These are phyloP conservation scores for Myxozyma mucilagina DNA, from an alignment of 805 yeast species.

Conservation along the genomic window DNA sequence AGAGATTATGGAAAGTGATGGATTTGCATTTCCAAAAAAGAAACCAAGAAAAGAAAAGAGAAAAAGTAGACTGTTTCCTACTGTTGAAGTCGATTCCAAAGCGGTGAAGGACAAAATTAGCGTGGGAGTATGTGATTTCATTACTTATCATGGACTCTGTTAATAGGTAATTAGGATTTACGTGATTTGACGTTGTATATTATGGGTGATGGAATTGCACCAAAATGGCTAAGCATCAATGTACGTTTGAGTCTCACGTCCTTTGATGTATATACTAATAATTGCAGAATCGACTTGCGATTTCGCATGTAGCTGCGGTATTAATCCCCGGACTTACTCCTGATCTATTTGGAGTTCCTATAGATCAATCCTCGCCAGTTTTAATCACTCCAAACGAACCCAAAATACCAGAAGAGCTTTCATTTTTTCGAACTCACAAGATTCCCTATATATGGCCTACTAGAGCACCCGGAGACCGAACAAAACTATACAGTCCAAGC, in stretches of 20 bases:
- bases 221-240: constrained; percentile 52
- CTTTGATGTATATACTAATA: background rate
- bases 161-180: constrained; percentile 38
- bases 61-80: constrained; percentile 32
- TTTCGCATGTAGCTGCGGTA: constrained; percentile 58
- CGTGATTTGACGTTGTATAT: constrained; percentile 50
- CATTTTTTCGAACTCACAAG: constrained; percentile 40
- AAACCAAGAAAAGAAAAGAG: constrained; percentile 34
- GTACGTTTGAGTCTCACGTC: constrained; percentile 9
- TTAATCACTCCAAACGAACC: constrained; percentile 14
- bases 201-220: constrained; percentile 47
- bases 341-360: constrained; percentile 46
- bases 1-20: constrained; percentile 9
- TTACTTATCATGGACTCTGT: background rate
- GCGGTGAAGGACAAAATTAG: constrained; percentile 18
- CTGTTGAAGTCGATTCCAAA: constrained; percentile 27
- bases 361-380: constrained; percentile 30
- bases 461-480: constrained; percentile 65
- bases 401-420: constrained; percentile 30
- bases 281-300: constrained; percentile 45
- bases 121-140: constrained; percentile 32
- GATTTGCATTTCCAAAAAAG: constrained; percentile 27
- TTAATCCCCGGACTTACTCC: constrained; percentile 65
- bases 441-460: constrained; percentile 48
- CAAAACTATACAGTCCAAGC: constrained; percentile 54